A percentile compares a stretch with the other conserved stretches of the same genome.
Conservation (phyloP, 2,329 filamentous ascomycete species). For the Exophiala sp. region DNA sequence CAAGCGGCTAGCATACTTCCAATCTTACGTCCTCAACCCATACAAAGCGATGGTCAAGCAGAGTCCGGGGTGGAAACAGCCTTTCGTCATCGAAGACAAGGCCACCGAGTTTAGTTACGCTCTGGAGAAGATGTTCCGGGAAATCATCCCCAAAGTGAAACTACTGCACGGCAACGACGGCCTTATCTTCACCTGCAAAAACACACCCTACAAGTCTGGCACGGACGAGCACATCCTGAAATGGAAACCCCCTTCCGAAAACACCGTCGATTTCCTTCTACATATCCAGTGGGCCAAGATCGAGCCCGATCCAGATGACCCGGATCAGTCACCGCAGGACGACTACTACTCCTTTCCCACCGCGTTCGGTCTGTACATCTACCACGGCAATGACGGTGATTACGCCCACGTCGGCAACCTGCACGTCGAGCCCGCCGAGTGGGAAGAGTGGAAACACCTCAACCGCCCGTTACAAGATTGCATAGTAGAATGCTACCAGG, state of each 20-base stretch:
- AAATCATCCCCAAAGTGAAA: constrained; percentile 75
- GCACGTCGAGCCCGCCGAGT: constrained; percentile 70
- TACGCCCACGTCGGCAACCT: constrained; percentile 68
- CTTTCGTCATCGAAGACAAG: constrained; percentile 84
- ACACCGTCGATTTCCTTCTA: constrained; percentile 89
- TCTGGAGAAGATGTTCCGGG: constrained; percentile 85
- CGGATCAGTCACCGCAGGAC: constrained; percentile 61
- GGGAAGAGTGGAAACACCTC: constrained; percentile 74
- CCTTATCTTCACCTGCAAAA: constrained; percentile 93
- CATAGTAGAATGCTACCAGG: constrained; percentile 86
- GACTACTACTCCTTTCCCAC: constrained; percentile 77
- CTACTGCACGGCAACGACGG: constrained; percentile 84
- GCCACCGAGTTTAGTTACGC: constrained; percentile 85
- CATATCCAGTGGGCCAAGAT: constrained; percentile 69
- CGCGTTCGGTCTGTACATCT: constrained; percentile 67
- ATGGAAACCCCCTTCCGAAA: constrained; percentile 95
- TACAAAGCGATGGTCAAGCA: constrained; percentile 71
- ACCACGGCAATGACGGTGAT: constrained; percentile 56
- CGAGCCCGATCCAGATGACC: constrained; percentile 66
- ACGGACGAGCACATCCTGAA: constrained; percentile 94
- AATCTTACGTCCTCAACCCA: constrained; percentile 72
- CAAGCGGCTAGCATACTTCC: constrained; percentile 84
- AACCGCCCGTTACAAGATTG: constrained; percentile 75
- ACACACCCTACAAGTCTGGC: constrained; percentile 79
- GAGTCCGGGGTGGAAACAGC: constrained; percentile 66